A percentile compares a stretch with the other conserved stretches of the same genome.
Conservation (phyloP, 2,329 filamentous ascomycete genomes). For the Pestalotiopsis sp. region DNA sequence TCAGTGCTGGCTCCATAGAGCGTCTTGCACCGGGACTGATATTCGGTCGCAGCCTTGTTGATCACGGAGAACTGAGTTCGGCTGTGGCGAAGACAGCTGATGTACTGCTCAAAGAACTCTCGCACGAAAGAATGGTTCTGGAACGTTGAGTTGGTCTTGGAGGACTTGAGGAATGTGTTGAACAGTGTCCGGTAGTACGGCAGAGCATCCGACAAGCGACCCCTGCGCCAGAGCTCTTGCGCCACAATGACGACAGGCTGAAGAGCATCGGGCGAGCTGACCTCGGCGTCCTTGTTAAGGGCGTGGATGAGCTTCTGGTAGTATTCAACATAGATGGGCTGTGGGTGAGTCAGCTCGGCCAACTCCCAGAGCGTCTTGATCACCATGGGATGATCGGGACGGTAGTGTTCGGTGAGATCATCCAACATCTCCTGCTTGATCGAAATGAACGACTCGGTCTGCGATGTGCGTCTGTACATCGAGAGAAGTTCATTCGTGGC, state of each 20-base stretch:
- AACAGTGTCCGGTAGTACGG: constrained; percentile 37
- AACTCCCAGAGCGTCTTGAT: constrained; percentile 38
- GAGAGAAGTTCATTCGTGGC: constrained; percentile 29
- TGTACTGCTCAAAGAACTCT: constrained; percentile 36
- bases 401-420: constrained; percentile 38
- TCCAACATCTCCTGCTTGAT: constrained; percentile 40
- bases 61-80: constrained; percentile 33
- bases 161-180: constrained; percentile 37
- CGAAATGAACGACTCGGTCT: constrained; percentile 36
- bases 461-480: constrained; percentile 32
- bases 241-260: constrained; percentile 39
- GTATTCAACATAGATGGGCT: constrained; percentile 33
- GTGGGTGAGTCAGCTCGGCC: constrained; percentile 18
- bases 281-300: constrained; percentile 38
- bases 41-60: constrained; percentile 36
- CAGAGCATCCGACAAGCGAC: constrained; percentile 38
- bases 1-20: constrained; percentile 36
- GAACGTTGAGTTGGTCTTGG: constrained; percentile 35
- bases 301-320: constrained; percentile 38
- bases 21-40: constrained; percentile 34
- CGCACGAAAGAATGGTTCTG: constrained; percentile 35
- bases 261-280: constrained; percentile 38
- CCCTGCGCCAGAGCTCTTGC: constrained; percentile 40
- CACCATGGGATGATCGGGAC: constrained; percentile 35
- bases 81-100: constrained; percentile 35